phyloP scores from a whole-genome alignment of 2,329 filamentous ascomycete species.

The Delphinella strobiligena region DNA sequence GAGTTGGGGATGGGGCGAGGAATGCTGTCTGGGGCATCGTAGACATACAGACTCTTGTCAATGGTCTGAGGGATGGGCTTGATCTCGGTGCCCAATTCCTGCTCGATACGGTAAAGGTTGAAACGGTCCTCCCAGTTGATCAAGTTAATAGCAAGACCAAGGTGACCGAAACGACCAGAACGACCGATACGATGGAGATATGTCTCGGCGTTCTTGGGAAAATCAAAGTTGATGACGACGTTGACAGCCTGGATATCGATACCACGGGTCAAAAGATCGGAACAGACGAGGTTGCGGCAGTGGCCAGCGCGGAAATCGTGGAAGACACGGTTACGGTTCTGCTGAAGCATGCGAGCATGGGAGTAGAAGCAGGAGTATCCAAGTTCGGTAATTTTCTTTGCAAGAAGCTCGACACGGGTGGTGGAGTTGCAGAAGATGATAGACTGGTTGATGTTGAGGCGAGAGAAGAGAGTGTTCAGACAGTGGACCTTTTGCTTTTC shows the following conservation, averaged over 20 bases:
- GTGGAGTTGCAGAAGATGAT: constrained; percentile 99
- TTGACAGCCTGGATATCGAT: constrained; percentile 99
- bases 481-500: constrained; percentile 99
- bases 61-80: constrained; percentile 89
- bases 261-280: constrained; percentile 91
- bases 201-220: constrained; percentile 97
- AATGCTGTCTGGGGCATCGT: constrained; percentile 90
- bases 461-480: constrained; percentile 95
- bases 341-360: constrained; percentile 94
- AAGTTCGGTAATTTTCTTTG: constrained; percentile 98
- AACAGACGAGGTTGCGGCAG: constrained; percentile 95
- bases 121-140: constrained; percentile 99
- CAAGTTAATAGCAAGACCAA: constrained; percentile 94
- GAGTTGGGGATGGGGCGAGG: constrained; percentile 61
- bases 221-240: constrained; percentile 99
- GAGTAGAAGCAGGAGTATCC: constrained; percentile 99
- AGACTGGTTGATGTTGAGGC: constrained; percentile 98
- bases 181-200: constrained; percentile 97
- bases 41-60: constrained; percentile 96
- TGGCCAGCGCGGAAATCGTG: constrained; percentile 98
- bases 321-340: constrained; percentile 94
- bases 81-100: constrained; percentile 93
- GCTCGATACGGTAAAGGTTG: constrained; percentile 97
- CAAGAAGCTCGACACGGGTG: constrained; percentile 90
- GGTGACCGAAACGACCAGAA: constrained; percentile 90